phyloP scores from a whole-genome alignment of 2,329 filamentous ascomycete species.

The Anisogramma anomala region DNA sequence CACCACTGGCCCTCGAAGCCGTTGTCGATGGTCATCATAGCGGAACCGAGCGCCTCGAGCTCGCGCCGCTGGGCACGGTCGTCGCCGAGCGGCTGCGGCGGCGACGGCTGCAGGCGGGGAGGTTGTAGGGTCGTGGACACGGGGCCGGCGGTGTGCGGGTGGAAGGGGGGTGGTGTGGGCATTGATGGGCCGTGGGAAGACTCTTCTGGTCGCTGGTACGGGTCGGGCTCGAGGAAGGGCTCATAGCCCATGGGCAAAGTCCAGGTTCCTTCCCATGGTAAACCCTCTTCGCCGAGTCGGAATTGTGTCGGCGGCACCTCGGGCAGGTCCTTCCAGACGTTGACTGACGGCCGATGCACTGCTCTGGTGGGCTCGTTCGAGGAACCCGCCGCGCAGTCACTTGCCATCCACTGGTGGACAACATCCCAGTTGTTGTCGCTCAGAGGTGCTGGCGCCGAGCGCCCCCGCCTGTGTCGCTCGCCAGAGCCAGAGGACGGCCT shows the following conservation, averaged over 20 bases:
- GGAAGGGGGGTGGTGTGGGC: too few relatives aligned
- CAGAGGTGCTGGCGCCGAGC: constrained; percentile 37
- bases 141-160: not conserved
- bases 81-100: constrained; percentile 16
- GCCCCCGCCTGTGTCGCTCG: constrained; percentile 30
- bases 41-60: constrained; percentile 37
- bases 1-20: constrained; percentile 49
- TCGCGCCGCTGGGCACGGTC: constrained; percentile 29
- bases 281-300: constrained; percentile 34
- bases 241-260: constrained; percentile 25
- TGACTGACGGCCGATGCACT: constrained; percentile 11
- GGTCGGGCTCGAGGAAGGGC: constrained; percentile 20
- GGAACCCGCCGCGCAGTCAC: constrained; percentile 20
- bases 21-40: constrained; percentile 46
- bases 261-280: constrained; percentile 33
- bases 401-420: constrained; percentile 20
- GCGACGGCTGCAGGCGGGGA: constrained; percentile 15
- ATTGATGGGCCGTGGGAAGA: not conserved
- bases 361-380: constrained; percentile 14
- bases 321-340: constrained; percentile 34
- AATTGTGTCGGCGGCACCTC: constrained; percentile 26
- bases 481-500: constrained; percentile 15
- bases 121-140: not conserved
- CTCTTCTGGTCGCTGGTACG: constrained; percentile 18
- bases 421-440: constrained; percentile 38